Conservation (phyloP, 352 stramenopile genomes). For the Globisporangium ultimum region DNA sequence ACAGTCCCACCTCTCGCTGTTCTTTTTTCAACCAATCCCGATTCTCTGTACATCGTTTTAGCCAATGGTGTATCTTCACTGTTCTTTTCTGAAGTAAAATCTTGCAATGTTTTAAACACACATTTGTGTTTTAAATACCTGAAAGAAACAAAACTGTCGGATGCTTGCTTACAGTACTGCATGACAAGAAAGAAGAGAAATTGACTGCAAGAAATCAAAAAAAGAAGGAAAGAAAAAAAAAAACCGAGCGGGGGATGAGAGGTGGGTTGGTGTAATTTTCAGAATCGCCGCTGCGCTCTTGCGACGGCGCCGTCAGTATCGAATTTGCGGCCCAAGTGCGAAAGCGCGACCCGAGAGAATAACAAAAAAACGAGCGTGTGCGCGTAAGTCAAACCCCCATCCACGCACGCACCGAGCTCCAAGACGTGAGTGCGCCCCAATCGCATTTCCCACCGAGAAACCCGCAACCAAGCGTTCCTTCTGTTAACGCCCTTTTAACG, state of each 20-base stretch:
- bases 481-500: not conserved
- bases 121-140: not conserved
- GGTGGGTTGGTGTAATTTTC: slow-evolving; percentile 2
- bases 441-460: too few relatives aligned
- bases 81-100: not conserved
- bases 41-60: not conserved
- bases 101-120: not conserved
- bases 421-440: too few relatives aligned
- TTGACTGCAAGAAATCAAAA: not conserved
- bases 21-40: slow-evolving; percentile 2
- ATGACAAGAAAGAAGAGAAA: not conserved
- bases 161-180: not conserved
- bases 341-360: not conserved
- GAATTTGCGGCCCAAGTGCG: slow-evolving; percentile 9
- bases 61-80: not conserved
- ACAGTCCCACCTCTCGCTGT: slow-evolving; percentile 1
- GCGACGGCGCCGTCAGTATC: not conserved
- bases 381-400: slow-evolving; percentile 2
- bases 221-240: slow-evolving; percentile 2
- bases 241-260: not conserved
- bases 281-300: not conserved
- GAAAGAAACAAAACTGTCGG: not conserved
- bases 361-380: not conserved
- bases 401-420: not conserved
- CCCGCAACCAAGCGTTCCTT: not conserved